These are phyloP conservation scores for Cercospora nicotianae DNA, from an alignment of 2,329 filamentous ascomycete genomes.

Conservation along the genomic window DNA sequence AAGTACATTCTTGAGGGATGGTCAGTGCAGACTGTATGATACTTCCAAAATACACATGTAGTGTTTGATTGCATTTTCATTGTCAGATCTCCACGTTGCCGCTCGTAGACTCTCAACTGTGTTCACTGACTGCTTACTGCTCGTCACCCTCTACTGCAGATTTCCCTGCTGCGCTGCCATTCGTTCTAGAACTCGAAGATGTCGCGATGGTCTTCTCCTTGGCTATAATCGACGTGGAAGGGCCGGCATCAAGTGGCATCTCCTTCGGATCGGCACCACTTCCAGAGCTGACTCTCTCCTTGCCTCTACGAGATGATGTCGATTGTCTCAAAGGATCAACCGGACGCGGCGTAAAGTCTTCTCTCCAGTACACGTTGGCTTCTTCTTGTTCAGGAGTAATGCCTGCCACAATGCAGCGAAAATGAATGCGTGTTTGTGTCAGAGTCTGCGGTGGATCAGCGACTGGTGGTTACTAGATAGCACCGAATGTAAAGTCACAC, in stretches of 20 bases:
- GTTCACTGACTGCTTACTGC: background rate
- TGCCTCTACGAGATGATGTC: slow-evolving; percentile 28
- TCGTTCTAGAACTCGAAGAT: background rate
- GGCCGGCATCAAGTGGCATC: background rate
- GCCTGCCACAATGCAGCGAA: slow-evolving; percentile 35
- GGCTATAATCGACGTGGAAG: background rate
- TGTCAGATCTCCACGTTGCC: background rate
- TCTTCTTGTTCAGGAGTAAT: slow-evolving; percentile 29
- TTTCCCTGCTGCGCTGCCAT: background rate
- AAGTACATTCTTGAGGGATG: background rate
- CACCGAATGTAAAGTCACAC: slow-evolving; percentile 22
- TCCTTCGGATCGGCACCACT: slow-evolving; percentile 5
- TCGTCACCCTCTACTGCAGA: background rate
- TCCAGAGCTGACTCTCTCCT: slow-evolving; percentile 25
- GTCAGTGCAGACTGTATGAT: background rate
- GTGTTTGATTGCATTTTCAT: background rate
- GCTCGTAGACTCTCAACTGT: background rate
- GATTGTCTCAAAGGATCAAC: slow-evolving; percentile 16
- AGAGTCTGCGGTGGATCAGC: slow-evolving; percentile 29
- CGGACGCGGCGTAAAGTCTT: slow-evolving; percentile 32
- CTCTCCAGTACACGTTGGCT: slow-evolving; percentile 27
- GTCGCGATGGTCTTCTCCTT: background rate
- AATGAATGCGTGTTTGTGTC: slow-evolving; percentile 37
- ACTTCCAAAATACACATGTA: background rate
- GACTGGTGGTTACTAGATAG: background rate